Evolutionary conservation across 768 basidiomycete species (phyloP).

Genomic region (Mycena indigotica): DNA sequence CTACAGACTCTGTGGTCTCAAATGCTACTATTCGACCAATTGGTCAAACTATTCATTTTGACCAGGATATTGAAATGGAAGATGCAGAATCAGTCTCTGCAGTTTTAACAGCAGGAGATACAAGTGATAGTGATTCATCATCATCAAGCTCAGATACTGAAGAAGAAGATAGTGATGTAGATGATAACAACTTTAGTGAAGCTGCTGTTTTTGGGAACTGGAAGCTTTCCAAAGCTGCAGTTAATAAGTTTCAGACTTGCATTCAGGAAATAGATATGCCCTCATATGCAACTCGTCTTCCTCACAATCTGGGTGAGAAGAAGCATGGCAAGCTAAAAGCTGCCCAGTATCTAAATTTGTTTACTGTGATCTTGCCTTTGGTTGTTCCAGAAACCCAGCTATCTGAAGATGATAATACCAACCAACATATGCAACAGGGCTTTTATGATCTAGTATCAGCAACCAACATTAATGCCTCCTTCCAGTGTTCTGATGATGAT

Average conservation of each 20-base stretch:
- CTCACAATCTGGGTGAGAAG: constrained; percentile 23
- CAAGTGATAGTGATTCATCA: background rate
- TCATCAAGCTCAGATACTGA: constrained; percentile 1
- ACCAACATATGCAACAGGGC: constrained; percentile 3
- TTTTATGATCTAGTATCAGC: constrained; percentile 12
- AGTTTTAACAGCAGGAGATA: constrained; percentile 1
- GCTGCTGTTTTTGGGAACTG: background rate
- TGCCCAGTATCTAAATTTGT: constrained; percentile 19
- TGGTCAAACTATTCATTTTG: background rate
- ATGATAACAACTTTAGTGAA: background rate
- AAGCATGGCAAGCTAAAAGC: constrained; percentile 28
- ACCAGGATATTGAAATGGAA: constrained; percentile 5
- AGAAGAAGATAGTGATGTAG: constrained; percentile 8
- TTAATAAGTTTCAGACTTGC: background rate
- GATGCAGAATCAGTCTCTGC: background rate
- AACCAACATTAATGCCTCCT: constrained; percentile 17
- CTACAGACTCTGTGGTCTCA: background rate
- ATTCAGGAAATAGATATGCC: constrained; percentile 13
- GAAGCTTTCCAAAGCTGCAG: background rate
- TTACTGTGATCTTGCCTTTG: constrained; percentile 21
- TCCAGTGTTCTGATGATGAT: constrained; percentile 12
- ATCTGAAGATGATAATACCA: background rate
- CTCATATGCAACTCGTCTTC: constrained; percentile 17
- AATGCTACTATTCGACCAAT: background rate
- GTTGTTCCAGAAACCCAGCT: constrained; percentile 14